Evolutionary conservation across 192 early-diverging fungal genomes (phyloP), one percentile per base, ranked within the genome.

Genomic region (Coemansia sp.): DNA sequence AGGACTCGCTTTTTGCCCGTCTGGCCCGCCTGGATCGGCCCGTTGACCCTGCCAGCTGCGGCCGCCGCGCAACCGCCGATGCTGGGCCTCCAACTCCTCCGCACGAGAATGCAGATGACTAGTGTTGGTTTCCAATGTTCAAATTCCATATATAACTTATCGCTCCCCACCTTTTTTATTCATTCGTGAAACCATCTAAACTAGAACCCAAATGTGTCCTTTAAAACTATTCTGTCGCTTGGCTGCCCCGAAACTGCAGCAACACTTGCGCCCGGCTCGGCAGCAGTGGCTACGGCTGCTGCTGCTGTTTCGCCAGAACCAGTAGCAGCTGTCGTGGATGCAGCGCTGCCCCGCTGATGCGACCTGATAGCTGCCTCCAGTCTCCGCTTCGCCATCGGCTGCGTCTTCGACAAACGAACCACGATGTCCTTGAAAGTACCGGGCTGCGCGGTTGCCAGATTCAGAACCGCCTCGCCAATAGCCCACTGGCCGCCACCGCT

Each of bases 301-400:
- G 7, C 22, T 7, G 57, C 57, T 41, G n/a, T 17, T 32, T 32
- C 55, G 11, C 48, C n/a, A 17, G 4, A 50, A 16, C 16, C 48
- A 32, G 22, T 56, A 17, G 25, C 55, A 32, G 4, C 32, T 0
- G 32, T 32, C 2, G 32, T 2, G 32, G 32, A 32, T 1, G 32
- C 4, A 32, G 32, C 32, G 32, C 25, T 37, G 25, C 4, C 9
- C 57, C 11, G 13, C 37, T 37, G 50, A 8, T 65, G 49, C 0
- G 77, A 79, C 6, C 77, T 40, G 25, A 79, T 73, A 2, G 77
- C 77, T 11, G 57, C 0, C 20, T 79, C 77, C 12, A 79, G 51
- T 12, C 71, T 40, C 19, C 46, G 65, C 14, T 79, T 79, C 1
- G 77, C 77, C 10, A 46, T 17, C 6, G 68, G 71, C 32, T 79